phyloP scores from a whole-genome alignment of 495 filamentous ascomycete species.

The Talaromyces adpressus region DNA sequence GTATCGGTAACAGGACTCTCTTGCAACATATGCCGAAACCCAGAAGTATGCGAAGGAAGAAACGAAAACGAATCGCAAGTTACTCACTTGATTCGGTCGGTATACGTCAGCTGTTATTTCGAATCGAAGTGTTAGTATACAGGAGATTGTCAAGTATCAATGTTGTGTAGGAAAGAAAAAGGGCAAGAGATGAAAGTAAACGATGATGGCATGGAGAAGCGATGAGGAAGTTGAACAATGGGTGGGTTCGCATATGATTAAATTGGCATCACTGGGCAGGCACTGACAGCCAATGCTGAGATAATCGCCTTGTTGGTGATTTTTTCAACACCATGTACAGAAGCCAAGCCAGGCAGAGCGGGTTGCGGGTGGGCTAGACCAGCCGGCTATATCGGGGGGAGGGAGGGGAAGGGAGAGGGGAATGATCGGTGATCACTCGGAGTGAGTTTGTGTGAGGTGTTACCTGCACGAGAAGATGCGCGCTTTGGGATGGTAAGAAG shows the following conservation, averaged over 20 bases:
- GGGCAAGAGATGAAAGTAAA: slow-evolving; percentile 16
- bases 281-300: background rate
- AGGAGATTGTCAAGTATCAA: slow-evolving; percentile 23
- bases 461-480: slow-evolving; percentile 18
- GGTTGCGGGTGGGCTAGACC: slow-evolving; percentile 5
- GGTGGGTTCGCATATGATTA: slow-evolving; percentile 18
- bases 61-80: slow-evolving; percentile 4
- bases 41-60: slow-evolving; percentile 13
- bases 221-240: background rate
- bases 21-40: background rate
- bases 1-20: background rate
- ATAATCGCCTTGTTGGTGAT: background rate
- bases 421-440: background rate
- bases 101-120: slow-evolving; percentile 45
- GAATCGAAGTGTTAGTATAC: slow-evolving; percentile 19
- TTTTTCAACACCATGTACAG: background rate
- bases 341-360: background rate
- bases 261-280: slow-evolving; percentile 8
- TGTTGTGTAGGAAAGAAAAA: slow-evolving; percentile 20
- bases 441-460: slow-evolving; percentile 11
- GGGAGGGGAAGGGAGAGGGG: slow-evolving; percentile 18
- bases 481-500: slow-evolving; percentile 14
- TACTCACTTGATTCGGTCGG: slow-evolving; percentile 49
- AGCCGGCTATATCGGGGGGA: slow-evolving; percentile 6
- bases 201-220: background rate